Base-by-base conservation (phyloP, 805 yeast genomes). In the Kregervanrija pseudodelftensis region DNA sequence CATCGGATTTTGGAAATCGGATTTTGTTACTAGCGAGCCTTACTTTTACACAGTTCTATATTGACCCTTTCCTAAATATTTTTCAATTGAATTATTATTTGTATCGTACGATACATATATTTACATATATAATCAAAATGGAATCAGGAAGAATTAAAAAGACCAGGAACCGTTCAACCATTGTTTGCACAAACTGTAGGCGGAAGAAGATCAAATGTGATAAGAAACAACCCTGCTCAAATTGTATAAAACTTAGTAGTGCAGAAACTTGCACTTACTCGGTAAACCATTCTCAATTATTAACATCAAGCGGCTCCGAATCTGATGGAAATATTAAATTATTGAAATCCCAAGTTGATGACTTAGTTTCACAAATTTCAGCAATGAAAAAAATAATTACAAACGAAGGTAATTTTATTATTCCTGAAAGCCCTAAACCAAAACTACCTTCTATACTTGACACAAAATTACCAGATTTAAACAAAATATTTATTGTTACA, bases 131-230 rank as follows among this genome's bases (percentile, higher is more conserved):
- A 22, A 22, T 22, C 7, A 4, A 22, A 22, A 22, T 22, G 28
- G 28, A 22, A 7, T 7, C 28, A 22, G 8, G 28, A 22, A 22
- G 28, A 7, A 22, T 22, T 7, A 17, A 16, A 33, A 31, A 37
- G 32, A 39, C 14, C 10, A 33, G 51, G 30, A 48, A 50, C 13
- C 36, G 50, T 15, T 32, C 33, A 12, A 33, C 45, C 7, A 17
- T 40, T 10, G 46, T 40, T 5, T 50, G 53, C 11, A 15, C 37
- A 2, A 41, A 41, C 37, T 50, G 53, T 16, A 38, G 45, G 11
- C 22, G 36, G 22, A 39, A 37, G 17, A 48, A 49, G 35, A 43
- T 42, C 28, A 48, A 48, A 38, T 49, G 50, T 33, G 50, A 50
- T 41, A 37, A 41, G 28, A 13, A 17, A 4, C 30, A 14, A 12